These are phyloP conservation scores for Helianthus tuberosus DNA, from an alignment of 129 eudicot genomes.

Conservation along the genomic window DNA sequence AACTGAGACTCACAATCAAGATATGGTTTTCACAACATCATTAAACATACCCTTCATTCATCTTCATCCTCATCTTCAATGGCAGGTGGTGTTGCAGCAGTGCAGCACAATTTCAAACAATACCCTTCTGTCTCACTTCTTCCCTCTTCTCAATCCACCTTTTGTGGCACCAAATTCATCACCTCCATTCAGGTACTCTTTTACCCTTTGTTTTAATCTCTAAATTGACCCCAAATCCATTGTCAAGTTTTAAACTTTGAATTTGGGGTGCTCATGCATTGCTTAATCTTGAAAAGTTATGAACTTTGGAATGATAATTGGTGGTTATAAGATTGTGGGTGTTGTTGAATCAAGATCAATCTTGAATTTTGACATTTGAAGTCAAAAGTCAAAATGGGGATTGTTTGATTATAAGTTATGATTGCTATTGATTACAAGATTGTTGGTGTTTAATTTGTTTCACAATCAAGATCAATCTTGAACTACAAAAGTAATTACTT, in stretches of 20 bases:
- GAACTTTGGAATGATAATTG: not conserved
- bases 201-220: not conserved
- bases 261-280: conserved; percentile 2
- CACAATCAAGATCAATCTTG: conserved; percentile 15
- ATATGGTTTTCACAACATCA: conserved; percentile 18
- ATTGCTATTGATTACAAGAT: conserved; percentile 1
- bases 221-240: not conserved
- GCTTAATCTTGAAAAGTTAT: conserved; percentile 7
- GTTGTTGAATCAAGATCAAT: not conserved
- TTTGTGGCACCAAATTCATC: conserved; percentile 67
- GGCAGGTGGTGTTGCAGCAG: conserved; percentile 34
- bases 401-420: not conserved
- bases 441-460: conserved; percentile 7
- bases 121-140: conserved; percentile 62
- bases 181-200: conserved; percentile 74
- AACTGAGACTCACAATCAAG: conserved; percentile 39
- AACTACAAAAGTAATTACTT: not conserved
- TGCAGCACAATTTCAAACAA: conserved; percentile 52
- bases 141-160: conserved; percentile 79
- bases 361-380: not conserved
- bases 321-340: conserved; percentile 2
- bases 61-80: conserved; percentile 25
- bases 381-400: conserved; percentile 1
- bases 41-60: not conserved
- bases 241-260: not conserved